phyloP scores from a whole-genome alignment of 768 basidiomycete genomes.

The Podaxis sp. region DNA sequence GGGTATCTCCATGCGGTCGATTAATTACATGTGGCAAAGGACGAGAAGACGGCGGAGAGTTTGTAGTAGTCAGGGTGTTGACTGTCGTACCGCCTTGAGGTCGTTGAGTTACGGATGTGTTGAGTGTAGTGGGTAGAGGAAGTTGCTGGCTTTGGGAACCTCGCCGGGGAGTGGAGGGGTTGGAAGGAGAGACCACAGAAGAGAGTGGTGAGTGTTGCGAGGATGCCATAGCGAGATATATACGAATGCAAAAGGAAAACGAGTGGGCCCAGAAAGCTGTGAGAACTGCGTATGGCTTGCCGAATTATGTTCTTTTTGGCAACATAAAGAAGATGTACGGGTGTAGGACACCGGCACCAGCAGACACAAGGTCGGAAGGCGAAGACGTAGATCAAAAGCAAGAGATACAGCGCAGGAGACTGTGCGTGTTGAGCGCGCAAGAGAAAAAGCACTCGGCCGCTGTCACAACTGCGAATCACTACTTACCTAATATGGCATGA shows the following conservation, averaged over 20 bases:
- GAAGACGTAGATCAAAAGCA: not conserved
- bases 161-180: constrained; percentile 19
- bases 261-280: not conserved
- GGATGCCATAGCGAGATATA: constrained; percentile 18
- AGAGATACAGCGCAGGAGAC: not conserved
- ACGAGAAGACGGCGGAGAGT: constrained; percentile 10
- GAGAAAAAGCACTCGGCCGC: not conserved
- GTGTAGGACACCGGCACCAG: not conserved
- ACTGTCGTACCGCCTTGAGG: constrained; percentile 14
- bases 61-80: constrained; percentile 6
- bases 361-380: not conserved
- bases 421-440: not conserved
- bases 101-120: constrained; percentile 19
- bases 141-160: constrained; percentile 30
- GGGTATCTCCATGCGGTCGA: constrained; percentile 17
- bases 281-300: not conserved
- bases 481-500: not conserved
- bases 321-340: not conserved
- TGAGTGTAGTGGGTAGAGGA: constrained; percentile 34
- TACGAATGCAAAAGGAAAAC: not conserved
- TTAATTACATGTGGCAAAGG: constrained; percentile 15
- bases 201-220: constrained; percentile 25
- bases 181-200: constrained; percentile 23
- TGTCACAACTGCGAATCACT: not conserved
- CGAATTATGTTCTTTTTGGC: not conserved